Percentiles rank a stretch among this genome's conserved stretches.
Evolutionary conservation across 2,329 filamentous ascomycete species (phyloP).

Genomic region (Blumeriella jaapii): DNA sequence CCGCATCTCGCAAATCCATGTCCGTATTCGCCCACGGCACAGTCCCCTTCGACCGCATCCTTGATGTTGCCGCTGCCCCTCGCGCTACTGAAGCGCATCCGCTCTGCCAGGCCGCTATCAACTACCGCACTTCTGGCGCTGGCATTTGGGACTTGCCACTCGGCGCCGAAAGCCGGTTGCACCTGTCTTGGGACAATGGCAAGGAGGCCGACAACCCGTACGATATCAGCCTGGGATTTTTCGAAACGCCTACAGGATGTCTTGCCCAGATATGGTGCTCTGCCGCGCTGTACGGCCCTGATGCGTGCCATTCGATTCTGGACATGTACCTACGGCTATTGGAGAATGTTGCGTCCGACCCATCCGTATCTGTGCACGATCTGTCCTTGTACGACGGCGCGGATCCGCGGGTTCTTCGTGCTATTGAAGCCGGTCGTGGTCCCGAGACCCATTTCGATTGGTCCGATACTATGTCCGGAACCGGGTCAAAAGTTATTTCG

Average conservation of each 20-base stretch:
- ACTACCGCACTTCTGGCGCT: not conserved
- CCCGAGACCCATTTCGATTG: not conserved
- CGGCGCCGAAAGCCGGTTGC: not conserved
- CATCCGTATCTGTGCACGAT: not conserved
- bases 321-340: not conserved
- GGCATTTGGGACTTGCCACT: not conserved
- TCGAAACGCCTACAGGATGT: not conserved
- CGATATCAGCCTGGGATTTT: not conserved
- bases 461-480: not conserved
- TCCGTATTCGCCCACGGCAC: not conserved
- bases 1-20: constrained; percentile 22
- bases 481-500: not conserved
- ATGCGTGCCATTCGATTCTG: not conserved
- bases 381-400: too few relatives aligned
- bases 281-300: not conserved
- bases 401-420: not conserved
- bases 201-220: not conserved
- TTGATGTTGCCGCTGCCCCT: not conserved
- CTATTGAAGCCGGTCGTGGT: not conserved
- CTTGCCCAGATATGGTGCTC: not conserved
- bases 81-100: not conserved
- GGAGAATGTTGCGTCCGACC: not conserved
- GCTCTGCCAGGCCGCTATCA: not conserved
- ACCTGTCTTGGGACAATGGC: not conserved
- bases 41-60: not conserved